Evolutionary conservation across 2,329 filamentous ascomycete genomes (phyloP), one percentile per base, ranked within the genome.

Genomic region (Fusarium armeniacum): DNA sequence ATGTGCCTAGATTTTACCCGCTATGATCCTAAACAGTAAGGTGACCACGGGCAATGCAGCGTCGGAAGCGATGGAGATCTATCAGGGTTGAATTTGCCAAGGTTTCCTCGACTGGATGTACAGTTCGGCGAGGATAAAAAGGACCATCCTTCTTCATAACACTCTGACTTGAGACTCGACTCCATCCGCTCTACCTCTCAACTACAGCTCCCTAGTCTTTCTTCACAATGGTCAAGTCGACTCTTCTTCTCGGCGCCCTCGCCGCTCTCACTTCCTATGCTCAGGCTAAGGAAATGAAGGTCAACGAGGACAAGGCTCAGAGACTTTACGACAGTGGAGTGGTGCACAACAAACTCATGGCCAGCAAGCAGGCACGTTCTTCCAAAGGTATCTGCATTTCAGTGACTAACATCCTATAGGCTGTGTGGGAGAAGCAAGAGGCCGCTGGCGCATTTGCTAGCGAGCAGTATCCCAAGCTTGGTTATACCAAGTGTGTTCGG

Each of bases 401-500:
- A 12, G 28, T 7, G 5, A 8, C 59, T 72, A 54, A 71, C 32
- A n/a, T 6, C 9, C 0, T 12, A 1, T 20, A 78, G 77, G 75
- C 67, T 40, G 75, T 76, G 53, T 80, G 79, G 79, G 76, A 70
- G 9, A 73, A 71, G 26, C 78, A 80, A 38, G 71, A 75, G 26
- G 78, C 71, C 7, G 72, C 76, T 12, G 80, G 80, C 32, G 62
- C 69, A 3, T 80, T 81, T 58, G 72, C 77, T 11, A 79, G 78
- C 43, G 71, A 76, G 4, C 73, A 76, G 35, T 82, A 77, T 33
- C 80, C 80, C 6, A 76, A 78, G 50, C 76, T 82, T 8, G 79
- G 78, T 16, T 81, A 78, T 69, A 78, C 78, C 9, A 64, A 68
- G 28, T 86, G 84, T 67, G 74, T 78, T 11, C 76, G 83, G 24